Evolutionary conservation across 768 basidiomycete genomes (phyloP).

Genomic region (Xerocomus brunneocitrinus): DNA sequence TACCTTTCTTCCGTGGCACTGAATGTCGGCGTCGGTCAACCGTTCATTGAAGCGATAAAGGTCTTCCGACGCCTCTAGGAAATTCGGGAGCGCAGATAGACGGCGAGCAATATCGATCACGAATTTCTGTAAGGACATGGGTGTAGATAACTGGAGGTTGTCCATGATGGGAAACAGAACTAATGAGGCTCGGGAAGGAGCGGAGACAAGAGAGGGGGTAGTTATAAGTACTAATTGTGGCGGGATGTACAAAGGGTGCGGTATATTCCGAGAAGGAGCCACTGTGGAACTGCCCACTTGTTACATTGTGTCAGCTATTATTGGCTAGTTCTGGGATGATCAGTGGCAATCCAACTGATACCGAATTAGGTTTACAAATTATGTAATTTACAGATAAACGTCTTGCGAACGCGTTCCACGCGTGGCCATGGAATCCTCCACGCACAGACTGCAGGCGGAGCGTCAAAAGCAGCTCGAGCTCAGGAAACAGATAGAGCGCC

Average conservation of each 20-base stretch:
- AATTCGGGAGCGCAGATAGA: slow-evolving; percentile 28
- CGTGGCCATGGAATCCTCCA: slow-evolving; percentile 52
- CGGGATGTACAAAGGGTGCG: slow-evolving; percentile 24
- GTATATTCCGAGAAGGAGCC: slow-evolving; percentile 30
- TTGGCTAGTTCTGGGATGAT: slow-evolving; percentile 9
- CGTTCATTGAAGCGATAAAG: slow-evolving; percentile 18
- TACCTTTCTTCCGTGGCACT: slow-evolving; percentile 28
- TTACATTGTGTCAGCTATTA: slow-evolving; percentile 8
- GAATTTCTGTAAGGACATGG: slow-evolving; percentile 21
- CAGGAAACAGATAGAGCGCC: slow-evolving; percentile 46
- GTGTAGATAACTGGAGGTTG: slow-evolving; percentile 10
- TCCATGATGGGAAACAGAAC: slow-evolving; percentile 15
- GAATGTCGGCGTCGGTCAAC: slow-evolving; percentile 19
- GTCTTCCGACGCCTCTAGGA: slow-evolving; percentile 27
- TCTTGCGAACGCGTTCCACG: slow-evolving; percentile 15
- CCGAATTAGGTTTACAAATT: slow-evolving; percentile 6
- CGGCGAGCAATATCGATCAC: slow-evolving; percentile 28
- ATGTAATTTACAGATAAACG: slow-evolving; percentile 20
- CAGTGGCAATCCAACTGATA: slow-evolving; percentile 3
- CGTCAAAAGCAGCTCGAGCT: slow-evolving; percentile 45
- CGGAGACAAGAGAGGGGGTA: slow-evolving; percentile 2
- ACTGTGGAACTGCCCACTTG: slow-evolving; percentile 7
- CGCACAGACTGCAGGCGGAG: slow-evolving; percentile 37
- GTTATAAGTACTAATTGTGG: slow-evolving; percentile 27
- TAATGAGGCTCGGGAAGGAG: slow-evolving; percentile 5